Evolutionary conservation across 805 yeast genomes (phyloP).

Genomic region (Sugiyamaella smithiae): DNA sequence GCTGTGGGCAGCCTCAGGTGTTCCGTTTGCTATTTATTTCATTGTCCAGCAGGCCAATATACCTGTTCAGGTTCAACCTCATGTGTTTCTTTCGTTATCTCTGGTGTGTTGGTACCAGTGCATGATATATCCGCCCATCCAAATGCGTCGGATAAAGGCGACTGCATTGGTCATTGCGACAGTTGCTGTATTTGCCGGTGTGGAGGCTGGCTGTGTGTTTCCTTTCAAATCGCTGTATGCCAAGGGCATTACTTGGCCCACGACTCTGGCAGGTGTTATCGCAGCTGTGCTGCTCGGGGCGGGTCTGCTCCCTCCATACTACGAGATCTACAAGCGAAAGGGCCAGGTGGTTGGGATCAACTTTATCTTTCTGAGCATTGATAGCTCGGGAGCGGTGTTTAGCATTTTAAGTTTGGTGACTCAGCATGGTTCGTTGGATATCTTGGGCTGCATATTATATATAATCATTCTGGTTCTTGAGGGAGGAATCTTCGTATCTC

Average conservation of each 20-base stretch:
- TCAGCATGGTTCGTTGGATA: slow-evolving; percentile 56
- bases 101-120: slow-evolving; percentile 65
- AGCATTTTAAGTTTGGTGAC: slow-evolving; percentile 64
- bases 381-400: slow-evolving; percentile 77
- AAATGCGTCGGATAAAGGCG: slow-evolving; percentile 23
- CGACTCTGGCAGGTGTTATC: slow-evolving; percentile 70
- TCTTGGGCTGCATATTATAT: slow-evolving; percentile 77
- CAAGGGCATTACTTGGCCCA: slow-evolving; percentile 67
- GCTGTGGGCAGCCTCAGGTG: slow-evolving; percentile 74
- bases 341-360: slow-evolving; percentile 90
- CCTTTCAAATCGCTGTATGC: slow-evolving; percentile 58
- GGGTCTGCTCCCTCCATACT: slow-evolving; percentile 87
- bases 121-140: slow-evolving; percentile 69
- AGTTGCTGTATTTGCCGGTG: slow-evolving; percentile 48
- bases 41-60: slow-evolving; percentile 65
- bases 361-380: slow-evolving; percentile 71
- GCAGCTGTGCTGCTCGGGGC: slow-evolving; percentile 72
- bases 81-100: slow-evolving; percentile 70
- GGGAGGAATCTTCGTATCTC: slow-evolving; percentile 70
- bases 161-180: slow-evolving; percentile 38
- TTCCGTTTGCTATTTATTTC: slow-evolving; percentile 86
- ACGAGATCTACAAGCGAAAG: slow-evolving; percentile 70
- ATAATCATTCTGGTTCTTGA: slow-evolving; percentile 71
- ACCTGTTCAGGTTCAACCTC: slow-evolving; percentile 85
- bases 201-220: slow-evolving; percentile 68